These are phyloP conservation scores for Fusarium sp. DNA, from an alignment of 2,329 filamentous ascomycete genomes.

Conservation along the genomic window DNA sequence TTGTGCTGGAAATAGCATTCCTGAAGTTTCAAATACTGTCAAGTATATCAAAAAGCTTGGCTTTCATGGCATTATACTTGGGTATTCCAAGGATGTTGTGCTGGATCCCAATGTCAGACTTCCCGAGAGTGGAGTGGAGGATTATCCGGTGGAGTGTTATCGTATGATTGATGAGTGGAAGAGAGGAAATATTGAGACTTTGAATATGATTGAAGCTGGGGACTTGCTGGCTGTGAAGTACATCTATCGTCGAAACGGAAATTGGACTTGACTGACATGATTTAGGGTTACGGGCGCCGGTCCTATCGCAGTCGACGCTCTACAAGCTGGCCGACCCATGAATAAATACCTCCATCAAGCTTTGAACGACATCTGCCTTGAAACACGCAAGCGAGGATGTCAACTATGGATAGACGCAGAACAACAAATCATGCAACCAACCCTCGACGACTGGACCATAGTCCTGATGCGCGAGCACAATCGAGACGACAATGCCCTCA, in stretches of 20 bases:
- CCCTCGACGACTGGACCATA: conserved; percentile 49
- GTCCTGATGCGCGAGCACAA: conserved; percentile 55
- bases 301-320: conserved; percentile 51
- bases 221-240: conserved; percentile 71
- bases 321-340: conserved; percentile 49
- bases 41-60: conserved; percentile 59
- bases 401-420: conserved; percentile 60
- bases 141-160: conserved; percentile 31
- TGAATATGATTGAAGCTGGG: conserved; percentile 60
- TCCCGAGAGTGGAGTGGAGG: background rate
- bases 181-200: conserved; percentile 63
- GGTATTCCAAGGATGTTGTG: conserved; percentile 63
- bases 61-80: conserved; percentile 63
- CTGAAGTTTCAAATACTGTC: conserved; percentile 59
- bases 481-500: conserved; percentile 45
- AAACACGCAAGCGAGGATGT: conserved; percentile 51
- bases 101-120: conserved; percentile 45
- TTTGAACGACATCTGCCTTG: conserved; percentile 53
- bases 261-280: background rate
- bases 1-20: conserved; percentile 62
- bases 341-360: conserved; percentile 55
- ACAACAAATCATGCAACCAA: conserved; percentile 56
- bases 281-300: conserved; percentile 57
- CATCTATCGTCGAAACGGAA: background rate
- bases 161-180: conserved; percentile 58